A percentile compares a stretch with the other conserved stretches of the same genome.
These are phyloP conservation scores for Penstemon eatonii DNA, from an alignment of 257 asterid species.

Conservation along the genomic window DNA sequence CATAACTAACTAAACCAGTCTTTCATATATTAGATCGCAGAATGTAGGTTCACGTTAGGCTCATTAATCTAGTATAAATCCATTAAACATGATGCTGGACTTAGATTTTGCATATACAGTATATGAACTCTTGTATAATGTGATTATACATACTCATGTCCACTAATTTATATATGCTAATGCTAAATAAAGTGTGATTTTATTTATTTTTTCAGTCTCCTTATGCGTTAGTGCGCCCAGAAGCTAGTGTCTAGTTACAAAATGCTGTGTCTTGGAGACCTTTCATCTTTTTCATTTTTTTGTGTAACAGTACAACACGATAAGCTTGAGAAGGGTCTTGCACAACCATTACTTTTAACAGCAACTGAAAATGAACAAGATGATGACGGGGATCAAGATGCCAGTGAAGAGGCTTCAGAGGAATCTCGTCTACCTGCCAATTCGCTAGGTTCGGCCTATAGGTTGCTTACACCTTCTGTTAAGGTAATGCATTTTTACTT, in stretches of 20 bases:
- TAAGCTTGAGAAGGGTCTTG: constrained; percentile 78
- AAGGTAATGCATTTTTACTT: constrained; percentile 52
- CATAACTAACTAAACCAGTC: too few species aligned
- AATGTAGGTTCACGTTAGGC: too few species aligned
- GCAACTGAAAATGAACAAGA: constrained; percentile 51
- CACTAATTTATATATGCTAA: not conserved
- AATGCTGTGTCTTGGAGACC: not conserved
- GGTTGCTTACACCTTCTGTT: constrained; percentile 91
- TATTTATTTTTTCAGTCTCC: constrained; percentile 14
- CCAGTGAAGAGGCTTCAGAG: constrained; percentile 80
- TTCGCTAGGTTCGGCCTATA: constrained; percentile 77
- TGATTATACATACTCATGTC: not conserved
- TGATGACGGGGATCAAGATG: constrained; percentile 72
- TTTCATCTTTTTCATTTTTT: constrained; percentile 25
- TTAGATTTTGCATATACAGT: not conserved
- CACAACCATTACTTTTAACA: constrained; percentile 68
- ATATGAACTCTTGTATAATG: not conserved
- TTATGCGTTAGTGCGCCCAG: constrained; percentile 7
- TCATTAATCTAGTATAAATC: not conserved
- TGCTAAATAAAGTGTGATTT: not conserved
- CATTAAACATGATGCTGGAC: not conserved
- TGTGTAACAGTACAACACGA: constrained; percentile 45
- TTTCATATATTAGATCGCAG: too few species aligned
- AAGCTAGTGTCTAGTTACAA: not conserved
- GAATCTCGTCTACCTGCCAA: constrained; percentile 82